Percentiles rank a stretch among this genome's conserved stretches.
phyloP scores from a whole-genome alignment of 345 rosid genomes.

The Arabis hirsuta region DNA sequence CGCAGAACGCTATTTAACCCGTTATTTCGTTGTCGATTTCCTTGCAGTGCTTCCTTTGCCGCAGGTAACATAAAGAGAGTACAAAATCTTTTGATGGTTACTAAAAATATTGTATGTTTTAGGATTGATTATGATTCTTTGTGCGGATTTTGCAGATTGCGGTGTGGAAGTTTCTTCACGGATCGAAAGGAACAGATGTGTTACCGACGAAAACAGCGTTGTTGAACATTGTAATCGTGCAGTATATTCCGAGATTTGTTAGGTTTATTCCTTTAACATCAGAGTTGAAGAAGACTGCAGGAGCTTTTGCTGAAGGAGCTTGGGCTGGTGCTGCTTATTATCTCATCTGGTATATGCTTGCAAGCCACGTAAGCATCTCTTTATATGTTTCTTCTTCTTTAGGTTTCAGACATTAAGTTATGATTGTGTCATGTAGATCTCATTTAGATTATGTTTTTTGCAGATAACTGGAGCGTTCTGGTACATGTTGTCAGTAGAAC shows the following conservation, averaged over 20 bases:
- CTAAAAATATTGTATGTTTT: background rate
- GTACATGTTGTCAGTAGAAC: conserved; percentile 82
- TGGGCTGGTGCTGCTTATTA: conserved; percentile 89
- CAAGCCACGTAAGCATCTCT: conserved; percentile 73
- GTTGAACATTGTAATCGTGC: conserved; percentile 60
- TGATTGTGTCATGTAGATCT: background rate
- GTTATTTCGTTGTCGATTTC: conserved; percentile 76
- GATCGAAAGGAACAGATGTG: conserved; percentile 64
- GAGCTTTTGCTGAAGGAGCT: conserved; percentile 85
- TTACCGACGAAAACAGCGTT: conserved; percentile 63
- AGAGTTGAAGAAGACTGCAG: conserved; percentile 81
- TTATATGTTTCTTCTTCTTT: background rate
- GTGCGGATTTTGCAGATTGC: conserved; percentile 54
- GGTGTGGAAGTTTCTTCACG: conserved; percentile 69
- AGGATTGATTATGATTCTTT: conserved; percentile 20
- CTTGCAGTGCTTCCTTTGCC: conserved; percentile 82
- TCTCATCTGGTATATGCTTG: conserved; percentile 84
- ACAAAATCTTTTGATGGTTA: background rate
- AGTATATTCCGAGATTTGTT: conserved; percentile 76
- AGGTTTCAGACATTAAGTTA: background rate
- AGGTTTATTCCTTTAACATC: conserved; percentile 81
- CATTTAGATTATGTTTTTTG: background rate
- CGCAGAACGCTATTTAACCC: conserved; percentile 67
- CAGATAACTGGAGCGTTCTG: conserved; percentile 89
- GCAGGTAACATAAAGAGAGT: conserved; percentile 58